Conservation (phyloP, 441 rosid species). For the Sinapis alba region DNA sequence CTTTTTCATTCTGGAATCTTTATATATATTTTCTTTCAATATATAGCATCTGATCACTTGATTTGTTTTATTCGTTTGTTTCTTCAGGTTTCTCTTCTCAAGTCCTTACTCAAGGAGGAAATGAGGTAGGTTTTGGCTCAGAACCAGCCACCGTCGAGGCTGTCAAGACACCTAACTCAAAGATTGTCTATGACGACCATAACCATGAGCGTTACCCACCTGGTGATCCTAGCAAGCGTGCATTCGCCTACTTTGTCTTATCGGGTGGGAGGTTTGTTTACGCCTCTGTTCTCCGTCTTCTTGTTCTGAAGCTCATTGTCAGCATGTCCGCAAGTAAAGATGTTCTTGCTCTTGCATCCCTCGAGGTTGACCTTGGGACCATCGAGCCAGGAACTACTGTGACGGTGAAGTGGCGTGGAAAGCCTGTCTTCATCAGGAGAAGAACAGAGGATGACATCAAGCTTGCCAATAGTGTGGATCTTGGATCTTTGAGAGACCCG, state of each 20-base stretch:
- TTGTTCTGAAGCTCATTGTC: constrained; percentile 80
- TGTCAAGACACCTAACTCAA: constrained; percentile 77
- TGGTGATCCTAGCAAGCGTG: constrained; percentile 97
- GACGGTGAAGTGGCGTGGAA: constrained; percentile 98
- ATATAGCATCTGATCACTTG: background rate
- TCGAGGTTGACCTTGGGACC: constrained; percentile 91
- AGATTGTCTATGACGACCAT: constrained; percentile 78
- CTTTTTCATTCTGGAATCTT: background rate
- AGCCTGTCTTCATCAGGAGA: constrained; percentile 91
- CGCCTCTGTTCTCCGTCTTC: constrained; percentile 85
- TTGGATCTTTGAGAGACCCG: constrained; percentile 89
- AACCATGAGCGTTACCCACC: constrained; percentile 93
- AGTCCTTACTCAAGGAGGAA: constrained; percentile 56
- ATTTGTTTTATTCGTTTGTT: too few relatives aligned
- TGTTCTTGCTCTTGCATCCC: constrained; percentile 92
- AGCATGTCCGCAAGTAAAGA: constrained; percentile 99
- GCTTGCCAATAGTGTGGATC: constrained; percentile 81
- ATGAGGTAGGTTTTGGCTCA: constrained; percentile 60
- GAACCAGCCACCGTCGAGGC: constrained; percentile 78
- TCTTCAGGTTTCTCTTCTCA: constrained; percentile 80
- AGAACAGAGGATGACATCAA: constrained; percentile 90
- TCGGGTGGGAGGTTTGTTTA: constrained; percentile 94
- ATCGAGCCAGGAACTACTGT: constrained; percentile 93
- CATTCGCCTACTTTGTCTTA: constrained; percentile 91
- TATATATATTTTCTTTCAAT: background rate